Percentiles rank a stretch among this genome's conserved stretches.
Conservation (phyloP, 371 early-diverging fungal genomes). For the Ordospora pajunii region DNA sequence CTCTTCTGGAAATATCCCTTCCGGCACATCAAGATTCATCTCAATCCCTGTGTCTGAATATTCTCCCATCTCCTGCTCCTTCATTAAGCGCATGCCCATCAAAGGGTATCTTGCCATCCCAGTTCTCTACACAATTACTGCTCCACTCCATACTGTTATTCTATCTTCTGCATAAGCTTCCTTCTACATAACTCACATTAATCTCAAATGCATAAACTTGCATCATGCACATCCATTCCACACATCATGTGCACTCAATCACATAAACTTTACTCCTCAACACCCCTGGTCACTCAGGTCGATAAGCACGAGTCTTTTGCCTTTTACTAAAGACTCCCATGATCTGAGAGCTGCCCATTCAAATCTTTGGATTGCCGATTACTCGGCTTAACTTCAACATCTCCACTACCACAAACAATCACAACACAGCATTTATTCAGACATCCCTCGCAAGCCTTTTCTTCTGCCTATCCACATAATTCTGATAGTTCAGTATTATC, state of each 20-base stretch:
- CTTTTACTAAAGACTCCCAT: slow-evolving; percentile 18
- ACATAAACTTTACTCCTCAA: background rate
- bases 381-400: background rate
- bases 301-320: slow-evolving; percentile 19
- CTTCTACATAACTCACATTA: too few relatives aligned
- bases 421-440: too few relatives aligned
- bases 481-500: slow-evolving; percentile 29
- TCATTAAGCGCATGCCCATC: background rate
- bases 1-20: background rate
- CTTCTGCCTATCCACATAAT: slow-evolving; percentile 19
- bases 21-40: background rate
- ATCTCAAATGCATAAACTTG: too few relatives aligned
- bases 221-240: background rate
- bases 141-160: too few relatives aligned
- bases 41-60: background rate
- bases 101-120: too few relatives aligned
- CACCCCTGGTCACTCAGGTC: background rate
- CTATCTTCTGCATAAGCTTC: too few relatives aligned
- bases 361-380: slow-evolving; percentile 10
- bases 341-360: background rate
- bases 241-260: background rate
- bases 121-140: too few relatives aligned
- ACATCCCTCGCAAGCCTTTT: background rate
- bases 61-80: background rate
- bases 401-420: too few relatives aligned